These are phyloP conservation scores for Paramecium primaurelia DNA, from an alignment of 73 alveolate species.

Conservation along the genomic window DNA sequence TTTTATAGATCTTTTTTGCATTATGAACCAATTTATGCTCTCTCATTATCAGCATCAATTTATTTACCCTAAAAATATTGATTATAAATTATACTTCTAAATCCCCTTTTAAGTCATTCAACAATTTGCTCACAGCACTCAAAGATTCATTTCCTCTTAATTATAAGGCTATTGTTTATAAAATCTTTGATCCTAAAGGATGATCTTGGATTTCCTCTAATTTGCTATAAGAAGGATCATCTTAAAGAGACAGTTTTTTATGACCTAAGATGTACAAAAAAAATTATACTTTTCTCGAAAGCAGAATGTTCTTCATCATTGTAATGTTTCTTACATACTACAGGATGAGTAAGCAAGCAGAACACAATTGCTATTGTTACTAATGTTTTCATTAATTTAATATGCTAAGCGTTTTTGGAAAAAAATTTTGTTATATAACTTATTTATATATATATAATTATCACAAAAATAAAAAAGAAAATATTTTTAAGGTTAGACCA, in stretches of 20 bases:
- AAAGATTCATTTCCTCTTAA: conserved; percentile 50
- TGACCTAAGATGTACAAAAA: background rate
- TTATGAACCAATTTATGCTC: conserved; percentile 37
- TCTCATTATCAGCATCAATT: conserved; percentile 35
- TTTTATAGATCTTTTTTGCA: conserved; percentile 43
- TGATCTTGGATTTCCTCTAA: conserved; percentile 40
- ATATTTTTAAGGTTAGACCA: background rate
- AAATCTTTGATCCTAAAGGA: conserved; percentile 30
- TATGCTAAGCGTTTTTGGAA: conserved; percentile 15
- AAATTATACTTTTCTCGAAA: conserved; percentile 16
- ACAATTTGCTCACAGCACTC: conserved; percentile 48
- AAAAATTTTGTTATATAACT: background rate
- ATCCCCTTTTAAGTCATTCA: conserved; percentile 44
- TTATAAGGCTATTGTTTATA: conserved; percentile 31
- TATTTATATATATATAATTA: background rate
- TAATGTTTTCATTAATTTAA: conserved; percentile 14
- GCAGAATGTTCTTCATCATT: conserved; percentile 40
- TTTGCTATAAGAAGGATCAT: conserved; percentile 27
- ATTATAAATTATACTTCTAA: conserved; percentile 30
- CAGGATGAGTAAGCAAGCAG: conserved; percentile 22
- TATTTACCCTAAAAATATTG: conserved; percentile 22
- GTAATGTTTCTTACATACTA: background rate
- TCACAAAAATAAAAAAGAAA: background rate
- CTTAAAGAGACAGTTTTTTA: background rate
- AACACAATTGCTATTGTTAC: background rate